phyloP scores from a whole-genome alignment of 2,329 filamentous ascomycete genomes.

The Aspergillus sp. region DNA sequence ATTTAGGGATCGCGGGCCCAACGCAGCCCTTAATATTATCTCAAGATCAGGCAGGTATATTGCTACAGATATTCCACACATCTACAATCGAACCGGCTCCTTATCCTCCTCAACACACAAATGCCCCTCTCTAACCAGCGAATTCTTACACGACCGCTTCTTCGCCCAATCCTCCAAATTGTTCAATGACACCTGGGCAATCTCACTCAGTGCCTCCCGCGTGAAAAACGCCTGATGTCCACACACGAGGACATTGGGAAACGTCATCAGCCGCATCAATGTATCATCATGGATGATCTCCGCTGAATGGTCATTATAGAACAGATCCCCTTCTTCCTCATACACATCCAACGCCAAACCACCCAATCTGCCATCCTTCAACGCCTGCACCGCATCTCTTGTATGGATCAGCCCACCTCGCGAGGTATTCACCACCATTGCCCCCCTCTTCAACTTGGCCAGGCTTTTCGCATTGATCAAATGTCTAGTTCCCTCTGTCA shows the following conservation, averaged over 20 bases:
- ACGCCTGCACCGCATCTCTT: slow-evolving; percentile 58
- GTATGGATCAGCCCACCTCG: slow-evolving; percentile 67
- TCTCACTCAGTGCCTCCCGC: slow-evolving; percentile 64
- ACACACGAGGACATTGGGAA: slow-evolving; percentile 67
- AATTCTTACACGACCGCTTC: slow-evolving; percentile 31
- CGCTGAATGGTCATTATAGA: slow-evolving; percentile 66
- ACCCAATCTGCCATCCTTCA: slow-evolving; percentile 63
- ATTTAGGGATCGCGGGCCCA: too few species aligned
- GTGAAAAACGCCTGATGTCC: slow-evolving; percentile 73
- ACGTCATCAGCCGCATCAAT: slow-evolving; percentile 67
- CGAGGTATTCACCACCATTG: slow-evolving; percentile 66
- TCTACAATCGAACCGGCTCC: slow-evolving; percentile 35
- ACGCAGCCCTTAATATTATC: too few species aligned
- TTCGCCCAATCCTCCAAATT: slow-evolving; percentile 52
- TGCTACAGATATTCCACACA: not conserved
- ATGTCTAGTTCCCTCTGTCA: slow-evolving; percentile 61
- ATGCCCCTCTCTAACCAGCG: slow-evolving; percentile 34
- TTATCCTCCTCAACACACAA: slow-evolving; percentile 26
- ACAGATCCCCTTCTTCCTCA: slow-evolving; percentile 61
- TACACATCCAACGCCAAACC: slow-evolving; percentile 70
- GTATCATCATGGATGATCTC: slow-evolving; percentile 68
- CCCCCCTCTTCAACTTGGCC: slow-evolving; percentile 59
- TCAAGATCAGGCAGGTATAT: too few species aligned
- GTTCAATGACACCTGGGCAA: slow-evolving; percentile 60
- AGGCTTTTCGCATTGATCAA: slow-evolving; percentile 61